Percentiles rank a stretch among this genome's conserved stretches.
Conservation (phyloP, 352 stramenopile species). For the Phytophthora nicotianae region DNA sequence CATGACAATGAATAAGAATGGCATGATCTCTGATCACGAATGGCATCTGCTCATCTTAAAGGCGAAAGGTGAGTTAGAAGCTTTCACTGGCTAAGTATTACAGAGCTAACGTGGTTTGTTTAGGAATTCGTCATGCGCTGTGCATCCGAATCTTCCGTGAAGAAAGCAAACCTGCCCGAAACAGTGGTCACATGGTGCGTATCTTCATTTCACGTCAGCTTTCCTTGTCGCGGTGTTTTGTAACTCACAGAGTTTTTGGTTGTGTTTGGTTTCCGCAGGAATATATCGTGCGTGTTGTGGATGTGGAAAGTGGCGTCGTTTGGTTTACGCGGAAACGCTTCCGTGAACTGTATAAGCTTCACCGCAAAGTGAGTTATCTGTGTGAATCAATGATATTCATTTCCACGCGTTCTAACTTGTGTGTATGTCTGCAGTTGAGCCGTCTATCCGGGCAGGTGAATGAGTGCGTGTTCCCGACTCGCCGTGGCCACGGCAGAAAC, state of each 20-base stretch:
- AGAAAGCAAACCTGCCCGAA: constrained; percentile 51
- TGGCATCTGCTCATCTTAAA: constrained; percentile 87
- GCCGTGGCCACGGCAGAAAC: constrained; percentile 58
- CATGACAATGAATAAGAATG: constrained; percentile 86
- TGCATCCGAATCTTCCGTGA: constrained; percentile 83
- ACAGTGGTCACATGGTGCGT: constrained; percentile 74
- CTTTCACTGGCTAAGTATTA: neutral
- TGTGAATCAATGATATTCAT: neutral
- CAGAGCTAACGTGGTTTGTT: constrained; percentile 7
- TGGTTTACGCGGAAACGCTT: constrained; percentile 87
- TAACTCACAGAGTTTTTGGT: constrained; percentile 6
- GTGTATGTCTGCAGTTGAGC: constrained; percentile 46
- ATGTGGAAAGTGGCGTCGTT: constrained; percentile 85
- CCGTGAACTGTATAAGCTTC: constrained; percentile 82
- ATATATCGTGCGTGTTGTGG: constrained; percentile 86
- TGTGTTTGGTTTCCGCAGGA: constrained; percentile 46
- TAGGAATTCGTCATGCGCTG: constrained; percentile 79
- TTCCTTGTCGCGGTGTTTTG: neutral
- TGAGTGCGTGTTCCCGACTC: constrained; percentile 74
- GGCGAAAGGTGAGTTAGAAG: constrained; percentile 56
- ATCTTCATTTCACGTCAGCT: neutral
- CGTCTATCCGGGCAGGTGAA: constrained; percentile 69
- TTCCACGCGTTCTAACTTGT: neutral
- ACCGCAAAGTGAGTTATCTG: constrained; percentile 65
- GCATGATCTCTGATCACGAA: constrained; percentile 87